Evolutionary conservation across 1,284 basidiomycete genomes (phyloP).

Genomic region (Leccinum angustisporum): DNA sequence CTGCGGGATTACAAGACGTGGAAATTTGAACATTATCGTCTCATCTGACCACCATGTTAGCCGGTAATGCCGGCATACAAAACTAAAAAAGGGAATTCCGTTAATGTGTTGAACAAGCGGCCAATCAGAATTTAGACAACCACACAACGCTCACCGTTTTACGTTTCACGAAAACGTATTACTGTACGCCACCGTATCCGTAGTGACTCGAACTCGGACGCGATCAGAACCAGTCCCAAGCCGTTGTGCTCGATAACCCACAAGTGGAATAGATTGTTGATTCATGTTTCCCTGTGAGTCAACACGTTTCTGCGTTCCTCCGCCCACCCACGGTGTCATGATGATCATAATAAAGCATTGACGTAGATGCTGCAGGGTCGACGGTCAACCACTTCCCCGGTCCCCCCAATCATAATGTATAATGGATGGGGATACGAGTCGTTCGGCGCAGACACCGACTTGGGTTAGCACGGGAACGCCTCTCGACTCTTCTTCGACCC

Average conservation of each 20-base stretch:
- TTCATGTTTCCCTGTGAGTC: not conserved
- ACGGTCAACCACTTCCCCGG: not conserved
- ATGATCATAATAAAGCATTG: not conserved
- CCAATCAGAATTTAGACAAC: not conserved
- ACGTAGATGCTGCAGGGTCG: not conserved
- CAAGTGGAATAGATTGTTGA: not conserved
- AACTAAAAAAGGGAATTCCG: not conserved
- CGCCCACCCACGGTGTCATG: not conserved
- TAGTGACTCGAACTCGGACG: not conserved
- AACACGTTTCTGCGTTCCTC: not conserved
- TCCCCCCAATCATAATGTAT: not conserved
- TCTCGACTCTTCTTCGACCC: not conserved
- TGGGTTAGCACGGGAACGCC: not conserved
- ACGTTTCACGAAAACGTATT: not conserved
- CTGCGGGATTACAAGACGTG: not conserved
- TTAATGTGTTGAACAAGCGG: not conserved
- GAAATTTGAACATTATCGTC: not conserved
- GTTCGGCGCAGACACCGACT: not conserved
- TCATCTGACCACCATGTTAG: not conserved
- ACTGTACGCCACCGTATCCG: not conserved
- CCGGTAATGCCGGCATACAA: not conserved
- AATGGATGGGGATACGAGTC: not conserved
- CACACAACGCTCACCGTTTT: not conserved
- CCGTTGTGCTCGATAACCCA: not conserved
- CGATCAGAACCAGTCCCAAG: not conserved